Conservation (phyloP, 1,284 basidiomycete species). For the Marasmius fiardii region DNA sequence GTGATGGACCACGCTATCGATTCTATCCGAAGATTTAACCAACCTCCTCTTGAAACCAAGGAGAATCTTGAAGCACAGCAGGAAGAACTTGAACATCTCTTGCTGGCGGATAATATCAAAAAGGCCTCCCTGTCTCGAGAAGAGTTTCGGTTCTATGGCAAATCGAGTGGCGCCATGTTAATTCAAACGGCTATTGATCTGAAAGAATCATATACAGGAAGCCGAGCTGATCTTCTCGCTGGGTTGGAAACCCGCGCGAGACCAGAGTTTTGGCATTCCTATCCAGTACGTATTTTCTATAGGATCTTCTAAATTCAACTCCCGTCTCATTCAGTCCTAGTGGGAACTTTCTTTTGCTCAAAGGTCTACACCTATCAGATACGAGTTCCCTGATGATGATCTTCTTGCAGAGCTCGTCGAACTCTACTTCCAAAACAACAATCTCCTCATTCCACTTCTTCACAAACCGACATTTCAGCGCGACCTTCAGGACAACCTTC, state of each 20-base stretch:
- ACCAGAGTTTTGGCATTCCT: slow-evolving; percentile 11
- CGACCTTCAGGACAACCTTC: slow-evolving; percentile 33
- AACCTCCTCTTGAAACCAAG: background rate
- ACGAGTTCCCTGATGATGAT: slow-evolving; percentile 17
- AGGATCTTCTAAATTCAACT: background rate
- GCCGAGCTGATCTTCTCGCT: background rate
- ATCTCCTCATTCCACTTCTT: slow-evolving; percentile 28
- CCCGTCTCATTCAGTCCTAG: background rate
- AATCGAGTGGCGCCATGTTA: slow-evolving; percentile 6
- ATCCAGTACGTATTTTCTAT: slow-evolving; percentile 8
- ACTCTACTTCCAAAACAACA: slow-evolving; percentile 4
- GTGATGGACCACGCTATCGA: background rate
- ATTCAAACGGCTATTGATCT: slow-evolving; percentile 5
- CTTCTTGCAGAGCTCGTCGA: slow-evolving; percentile 15
- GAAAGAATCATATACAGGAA: slow-evolving; percentile 3
- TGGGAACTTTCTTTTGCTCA: background rate
- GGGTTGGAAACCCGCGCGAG: background rate
- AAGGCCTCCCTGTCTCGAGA: slow-evolving; percentile 12
- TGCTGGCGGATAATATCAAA: slow-evolving; percentile 13
- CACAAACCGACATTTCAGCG: slow-evolving; percentile 22
- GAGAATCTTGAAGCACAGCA: background rate
- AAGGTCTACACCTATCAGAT: background rate
- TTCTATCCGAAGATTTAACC: background rate
- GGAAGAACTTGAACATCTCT: slow-evolving; percentile 2
- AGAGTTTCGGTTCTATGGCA: slow-evolving; percentile 8